Percentiles rank a stretch among this genome's conserved stretches.
These are phyloP conservation scores for Mikania micrantha DNA, from an alignment of 129 eudicot species.

Conservation along the genomic window DNA sequence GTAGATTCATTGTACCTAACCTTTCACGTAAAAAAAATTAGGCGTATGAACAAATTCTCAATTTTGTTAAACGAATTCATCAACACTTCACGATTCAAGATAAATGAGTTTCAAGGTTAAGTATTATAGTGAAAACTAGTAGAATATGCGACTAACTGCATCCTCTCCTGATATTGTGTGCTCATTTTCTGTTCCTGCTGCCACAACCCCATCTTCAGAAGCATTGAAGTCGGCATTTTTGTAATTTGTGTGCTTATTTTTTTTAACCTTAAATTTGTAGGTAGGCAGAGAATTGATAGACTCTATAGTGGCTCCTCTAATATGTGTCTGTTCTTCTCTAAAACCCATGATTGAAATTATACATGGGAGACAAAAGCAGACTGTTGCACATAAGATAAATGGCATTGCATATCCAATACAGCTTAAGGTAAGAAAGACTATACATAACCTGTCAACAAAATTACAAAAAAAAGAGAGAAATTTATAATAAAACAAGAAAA, in stretches of 20 bases:
- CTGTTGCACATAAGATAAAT: constrained; percentile 8
- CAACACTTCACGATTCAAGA: not conserved
- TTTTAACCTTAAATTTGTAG: constrained; percentile 53
- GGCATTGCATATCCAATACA: constrained; percentile 15
- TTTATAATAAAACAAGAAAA: not conserved
- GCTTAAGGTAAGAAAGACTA: constrained; percentile 12
- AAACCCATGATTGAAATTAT: constrained; percentile 10
- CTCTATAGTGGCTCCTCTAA: constrained; percentile 73
- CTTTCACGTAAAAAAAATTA: not conserved
- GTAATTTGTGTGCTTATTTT: constrained; percentile 34
- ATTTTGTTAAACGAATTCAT: not conserved
- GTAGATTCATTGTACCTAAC: not conserved
- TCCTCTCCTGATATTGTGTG: constrained; percentile 77
- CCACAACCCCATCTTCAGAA: constrained; percentile 65
- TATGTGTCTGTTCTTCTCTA: constrained; percentile 29
- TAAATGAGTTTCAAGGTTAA: not conserved
- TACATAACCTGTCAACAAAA: not conserved
- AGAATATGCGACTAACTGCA: constrained; percentile 49
- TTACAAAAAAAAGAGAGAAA: not conserved
- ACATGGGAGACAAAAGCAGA: constrained; percentile 8
- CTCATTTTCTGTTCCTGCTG: constrained; percentile 84
- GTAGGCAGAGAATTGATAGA: constrained; percentile 69
- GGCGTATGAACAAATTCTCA: not conserved
- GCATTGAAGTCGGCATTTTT: constrained; percentile 31
- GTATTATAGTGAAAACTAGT: not conserved